Evolutionary conservation across 306 rosid genomes (phyloP).

Genomic region (Dalbergia cultrata): DNA sequence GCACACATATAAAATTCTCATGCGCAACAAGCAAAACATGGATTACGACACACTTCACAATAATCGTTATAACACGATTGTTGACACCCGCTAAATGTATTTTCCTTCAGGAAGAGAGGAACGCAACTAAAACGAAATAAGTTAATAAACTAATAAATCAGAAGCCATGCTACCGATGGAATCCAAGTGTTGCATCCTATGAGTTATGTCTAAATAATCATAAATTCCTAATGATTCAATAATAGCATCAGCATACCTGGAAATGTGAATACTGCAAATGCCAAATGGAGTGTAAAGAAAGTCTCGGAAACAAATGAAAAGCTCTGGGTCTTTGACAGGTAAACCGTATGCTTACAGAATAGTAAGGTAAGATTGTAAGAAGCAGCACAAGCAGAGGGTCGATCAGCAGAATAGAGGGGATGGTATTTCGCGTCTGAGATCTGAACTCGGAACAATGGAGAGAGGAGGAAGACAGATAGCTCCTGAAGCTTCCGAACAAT

Average conservation of each 20-base stretch:
- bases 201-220: neutral
- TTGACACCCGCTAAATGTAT: neutral
- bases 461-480: neutral
- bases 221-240: conserved; percentile 9
- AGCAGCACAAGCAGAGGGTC: too few relatives aligned
- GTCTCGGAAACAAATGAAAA: neutral
- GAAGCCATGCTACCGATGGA: neutral
- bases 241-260: neutral
- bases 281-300: neutral
- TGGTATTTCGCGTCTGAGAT: neutral
- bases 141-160: neutral
- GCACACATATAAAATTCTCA: neutral
- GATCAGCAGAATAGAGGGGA: neutral
- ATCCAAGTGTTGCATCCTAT: neutral
- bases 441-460: neutral
- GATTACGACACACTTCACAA: neutral
- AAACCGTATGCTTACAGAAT: conserved; percentile 21
- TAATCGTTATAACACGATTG: neutral
- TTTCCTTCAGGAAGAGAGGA: neutral
- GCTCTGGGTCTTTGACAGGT: neutral
- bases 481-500: conserved; percentile 31
- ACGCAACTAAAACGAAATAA: neutral
- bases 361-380: too few relatives aligned
- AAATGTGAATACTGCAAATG: too few relatives aligned
- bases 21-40: conserved; percentile 4